Base-by-base conservation (phyloP, 768 basidiomycete genomes). In the Macrocybe gigantea region DNA sequence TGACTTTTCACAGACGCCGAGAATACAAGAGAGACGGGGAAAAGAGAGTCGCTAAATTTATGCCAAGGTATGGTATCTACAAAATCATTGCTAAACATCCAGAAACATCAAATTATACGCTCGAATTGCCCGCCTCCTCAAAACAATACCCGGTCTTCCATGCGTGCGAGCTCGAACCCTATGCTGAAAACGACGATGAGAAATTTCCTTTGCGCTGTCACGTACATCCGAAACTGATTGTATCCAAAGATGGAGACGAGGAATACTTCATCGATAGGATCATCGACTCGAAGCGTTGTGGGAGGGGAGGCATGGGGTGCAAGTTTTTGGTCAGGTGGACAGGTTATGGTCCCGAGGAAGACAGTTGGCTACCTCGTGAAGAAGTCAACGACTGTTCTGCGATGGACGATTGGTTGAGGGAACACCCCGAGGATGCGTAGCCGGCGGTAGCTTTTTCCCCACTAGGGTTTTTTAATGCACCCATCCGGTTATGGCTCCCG, bases 21-120 rank as follows among this genome's bases (percentile, higher is more conserved):
- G 53, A 64, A 5, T 71, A 63, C 45, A 41, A 39, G 2, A 60
- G 59, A 0, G 54, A 56, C 5, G 53, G 56, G 2, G 22, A 22
- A 22, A 22, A 22, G 22, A 51, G 59, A 0, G 62, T 64, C 0
- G 66, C 68, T 0, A 74, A 74, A 38, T 72, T 71, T 44, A 67
- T 75, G 59, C 64, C 63, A 0, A 44, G 59, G 0, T 66, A 42
- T 9, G 59, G 67, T 0, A 65, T 60, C 0, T 67, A 57, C 44
- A 37, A 0, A 0, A 50, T 73, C 6, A 36, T 49, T 0, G 43
- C 50, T 0, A 60, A 63, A 0, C 49, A 57, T 34, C 56, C 48
- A 0, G 41, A 55, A 13, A 43, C 46, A 0, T 67, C 58, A 1
- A 50, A 54, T 0, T 63, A 64, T 9, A 60, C 53, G 0, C 49